Base-by-base conservation (phyloP, 1,284 basidiomycete genomes). In the Malassezia obtusa region DNA sequence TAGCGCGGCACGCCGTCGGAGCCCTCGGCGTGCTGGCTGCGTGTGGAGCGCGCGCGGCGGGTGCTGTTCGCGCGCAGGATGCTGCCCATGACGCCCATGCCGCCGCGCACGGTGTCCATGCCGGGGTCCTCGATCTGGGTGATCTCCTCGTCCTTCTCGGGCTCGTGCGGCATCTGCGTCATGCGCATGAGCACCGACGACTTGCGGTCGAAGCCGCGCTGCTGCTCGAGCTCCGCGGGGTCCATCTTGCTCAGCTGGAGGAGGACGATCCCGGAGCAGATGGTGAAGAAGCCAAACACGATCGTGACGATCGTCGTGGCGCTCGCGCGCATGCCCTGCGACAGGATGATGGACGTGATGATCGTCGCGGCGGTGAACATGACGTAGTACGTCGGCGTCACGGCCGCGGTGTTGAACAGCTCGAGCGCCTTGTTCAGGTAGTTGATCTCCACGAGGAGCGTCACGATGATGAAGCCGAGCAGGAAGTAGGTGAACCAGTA, bases 371-470 rank as follows among this genome's bases (percentile, higher is more conserved):
- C 88, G 1, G 87, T 89, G 75, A 62, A 86, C 45, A 85, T 80
- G 64, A 88, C 87, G 71, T 87, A 90, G 77, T 90, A 90, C 24
- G 86, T 87, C 1, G 88, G 86, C 8, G 87, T 89, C 55, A 37
- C 76, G 80, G 71, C 69, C 81, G 84, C 84, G 51, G 86, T 88
- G 75, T 95, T 95, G 80, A 91, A 96, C 38, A 95, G 78, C 64
- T 91, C 92, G 57, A 98, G 83, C 19, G 92, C 92, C 68, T 91
- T 86, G 78, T 96, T 98, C 61, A 96, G 80, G 76, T 90, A 96
- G 77, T 87, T 92, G 71, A 96, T 88, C 75, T 95, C 89, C 56
- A 85, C 84, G 48, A 91, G 84, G 83, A 74, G 39, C 0, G 92
- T 96, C 38, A 88, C 77, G 41, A 84, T 78, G 43, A 94, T 85